Conservation (phyloP, 78 protist species). For the Dictyostelium discoideum region dicty_2.7 NC_007091.3:1437001-1437500, state of each 20-base stretch:
- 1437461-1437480: slow-evolving; percentile 68
- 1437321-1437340: slow-evolving; percentile 74
- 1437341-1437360: slow-evolving; percentile 47
- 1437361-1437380: slow-evolving; percentile 38
- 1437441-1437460: slow-evolving; percentile 63
- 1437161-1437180: not conserved
- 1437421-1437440: slow-evolving; percentile 50
- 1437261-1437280: not conserved
- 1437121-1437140: not conserved
- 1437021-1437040: slow-evolving; percentile 58
- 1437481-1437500: slow-evolving; percentile 20
- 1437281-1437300: slow-evolving; percentile 12
- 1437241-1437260: not conserved
- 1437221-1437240: not conserved
- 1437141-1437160: not conserved
- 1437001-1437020: not conserved
- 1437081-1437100: slow-evolving; percentile 53
- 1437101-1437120: slow-evolving; percentile 27
- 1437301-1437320: not conserved
- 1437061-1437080: slow-evolving; percentile 35
- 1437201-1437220: not conserved
- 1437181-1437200: not conserved
- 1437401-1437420: slow-evolving; percentile 47
- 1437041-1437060: slow-evolving; percentile 71
- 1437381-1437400: slow-evolving; percentile 34